phyloP scores from a whole-genome alignment of 139 green algal species.

The Chlamydomonas incerta region DNA sequence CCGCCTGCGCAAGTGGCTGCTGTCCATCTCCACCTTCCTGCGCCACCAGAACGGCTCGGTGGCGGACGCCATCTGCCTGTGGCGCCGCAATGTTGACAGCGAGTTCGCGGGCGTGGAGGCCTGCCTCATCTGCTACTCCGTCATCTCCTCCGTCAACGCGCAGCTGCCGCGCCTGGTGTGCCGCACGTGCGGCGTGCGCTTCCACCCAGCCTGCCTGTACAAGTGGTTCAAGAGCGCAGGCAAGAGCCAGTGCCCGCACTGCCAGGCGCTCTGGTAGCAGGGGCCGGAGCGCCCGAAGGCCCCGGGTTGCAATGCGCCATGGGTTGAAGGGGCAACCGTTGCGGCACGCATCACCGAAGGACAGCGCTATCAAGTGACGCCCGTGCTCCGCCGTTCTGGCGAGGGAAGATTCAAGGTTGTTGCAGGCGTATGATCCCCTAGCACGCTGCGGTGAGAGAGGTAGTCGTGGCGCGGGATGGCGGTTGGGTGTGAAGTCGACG shows the following conservation, averaged over 20 bases:
- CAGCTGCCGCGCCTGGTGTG: constrained; percentile 90
- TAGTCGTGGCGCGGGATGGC: too few species aligned
- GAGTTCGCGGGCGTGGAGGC: constrained; percentile 84
- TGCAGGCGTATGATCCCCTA: too few species aligned
- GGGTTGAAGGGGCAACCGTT: too few species aligned
- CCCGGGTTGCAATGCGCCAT: too few species aligned
- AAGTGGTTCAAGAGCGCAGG: constrained; percentile 93
- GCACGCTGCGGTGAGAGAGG: too few species aligned
- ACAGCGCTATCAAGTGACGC: too few species aligned
- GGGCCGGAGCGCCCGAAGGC: too few species aligned
- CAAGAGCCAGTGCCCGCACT: constrained; percentile 95
- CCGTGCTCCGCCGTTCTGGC: too few species aligned
- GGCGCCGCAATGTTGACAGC: constrained; percentile 84
- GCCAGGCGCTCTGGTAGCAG: constrained; percentile 70
- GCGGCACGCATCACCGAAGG: too few species aligned
- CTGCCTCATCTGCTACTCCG: constrained; percentile 97
- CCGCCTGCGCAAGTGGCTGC: constrained; percentile 94
- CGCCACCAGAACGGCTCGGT: constrained; percentile 85
- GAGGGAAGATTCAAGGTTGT: too few species aligned
- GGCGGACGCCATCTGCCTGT: constrained; percentile 84
- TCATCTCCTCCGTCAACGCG: constrained; percentile 86
- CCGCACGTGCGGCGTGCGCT: constrained; percentile 91
- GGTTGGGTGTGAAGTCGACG: too few species aligned
- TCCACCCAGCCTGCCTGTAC: constrained; percentile 95
- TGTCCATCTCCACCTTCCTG: constrained; percentile 91